Conservation (phyloP, 371 early-diverging fungal genomes). For the Mortierella sp. region DNA sequence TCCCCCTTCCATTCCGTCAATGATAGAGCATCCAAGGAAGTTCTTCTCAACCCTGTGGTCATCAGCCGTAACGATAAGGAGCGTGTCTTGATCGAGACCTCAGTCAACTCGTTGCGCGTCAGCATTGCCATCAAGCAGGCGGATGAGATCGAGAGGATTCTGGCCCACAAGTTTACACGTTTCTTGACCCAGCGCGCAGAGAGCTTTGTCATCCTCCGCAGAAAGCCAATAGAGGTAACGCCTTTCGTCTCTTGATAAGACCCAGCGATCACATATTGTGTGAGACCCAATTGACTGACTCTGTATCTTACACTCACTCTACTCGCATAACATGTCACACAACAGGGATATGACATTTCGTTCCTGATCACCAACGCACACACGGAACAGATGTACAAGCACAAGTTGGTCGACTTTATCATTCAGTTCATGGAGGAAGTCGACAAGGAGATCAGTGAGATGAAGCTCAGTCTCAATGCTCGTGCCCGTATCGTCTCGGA, state of each 20-base stretch:
- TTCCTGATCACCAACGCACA: constrained; percentile 97
- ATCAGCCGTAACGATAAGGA: constrained; percentile 97
- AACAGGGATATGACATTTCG: constrained; percentile 92
- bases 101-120: constrained; percentile 95
- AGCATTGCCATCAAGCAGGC: constrained; percentile 98
- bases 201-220: constrained; percentile 93
- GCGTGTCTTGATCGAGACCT: constrained; percentile 92
- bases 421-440: constrained; percentile 99
- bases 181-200: constrained; percentile 98
- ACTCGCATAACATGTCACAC: constrained; percentile 24
- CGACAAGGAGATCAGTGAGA: constrained; percentile 98
- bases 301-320: background rate
- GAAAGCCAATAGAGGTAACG: constrained; percentile 89
- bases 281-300: background rate
- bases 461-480: constrained; percentile 96
- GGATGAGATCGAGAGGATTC: constrained; percentile 96
- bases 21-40: constrained; percentile 81
- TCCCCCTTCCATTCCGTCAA: background rate
- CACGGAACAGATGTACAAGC: constrained; percentile 97
- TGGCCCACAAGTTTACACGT: constrained; percentile 96
- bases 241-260: background rate
- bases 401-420: constrained; percentile 98
- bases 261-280: background rate
- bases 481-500: constrained; percentile 96
- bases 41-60: constrained; percentile 89